Percentiles rank a stretch among this genome's conserved stretches.
phyloP scores from a whole-genome alignment of 805 yeast genomes.

The Metschnikowia matae region DNA sequence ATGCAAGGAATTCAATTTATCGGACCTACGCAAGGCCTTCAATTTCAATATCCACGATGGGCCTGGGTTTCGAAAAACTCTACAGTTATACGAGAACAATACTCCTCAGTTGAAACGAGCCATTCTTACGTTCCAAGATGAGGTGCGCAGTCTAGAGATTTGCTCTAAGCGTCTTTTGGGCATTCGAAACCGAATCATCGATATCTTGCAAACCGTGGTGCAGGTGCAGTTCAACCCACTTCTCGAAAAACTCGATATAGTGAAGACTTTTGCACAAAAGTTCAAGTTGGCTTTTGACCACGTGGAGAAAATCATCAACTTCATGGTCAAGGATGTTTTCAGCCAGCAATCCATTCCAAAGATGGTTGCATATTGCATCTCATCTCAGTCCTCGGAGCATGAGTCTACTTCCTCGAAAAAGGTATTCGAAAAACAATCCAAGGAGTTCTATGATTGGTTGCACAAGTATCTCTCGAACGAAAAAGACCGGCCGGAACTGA shows the following conservation, averaged over 20 bases:
- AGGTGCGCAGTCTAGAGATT: conserved; percentile 28
- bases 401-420: conserved; percentile 28
- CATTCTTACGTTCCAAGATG: conserved; percentile 27
- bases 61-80: conserved; percentile 36
- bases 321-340: conserved; percentile 28
- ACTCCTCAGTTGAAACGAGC: conserved; percentile 27
- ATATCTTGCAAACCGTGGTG: conserved; percentile 20
- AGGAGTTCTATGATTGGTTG: conserved; percentile 42
- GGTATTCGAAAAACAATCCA: conserved; percentile 36
- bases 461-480: conserved; percentile 42
- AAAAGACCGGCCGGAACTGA: conserved; percentile 41
- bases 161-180: conserved; percentile 18
- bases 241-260: conserved; percentile 22
- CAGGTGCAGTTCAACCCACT: conserved; percentile 25
- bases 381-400: conserved; percentile 12
- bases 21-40: conserved; percentile 25
- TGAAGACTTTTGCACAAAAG: conserved; percentile 22
- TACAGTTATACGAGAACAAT: conserved; percentile 28
- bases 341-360: conserved; percentile 26
- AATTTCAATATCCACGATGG: conserved; percentile 39
- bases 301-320: conserved; percentile 28
- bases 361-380: conserved; percentile 18
- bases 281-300: conserved; percentile 29
- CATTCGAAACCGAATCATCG: conserved; percentile 22
- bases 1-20: conserved; percentile 7